Conservation (phyloP, 768 basidiomycete species). For the Nidula microcarpa region DNA sequence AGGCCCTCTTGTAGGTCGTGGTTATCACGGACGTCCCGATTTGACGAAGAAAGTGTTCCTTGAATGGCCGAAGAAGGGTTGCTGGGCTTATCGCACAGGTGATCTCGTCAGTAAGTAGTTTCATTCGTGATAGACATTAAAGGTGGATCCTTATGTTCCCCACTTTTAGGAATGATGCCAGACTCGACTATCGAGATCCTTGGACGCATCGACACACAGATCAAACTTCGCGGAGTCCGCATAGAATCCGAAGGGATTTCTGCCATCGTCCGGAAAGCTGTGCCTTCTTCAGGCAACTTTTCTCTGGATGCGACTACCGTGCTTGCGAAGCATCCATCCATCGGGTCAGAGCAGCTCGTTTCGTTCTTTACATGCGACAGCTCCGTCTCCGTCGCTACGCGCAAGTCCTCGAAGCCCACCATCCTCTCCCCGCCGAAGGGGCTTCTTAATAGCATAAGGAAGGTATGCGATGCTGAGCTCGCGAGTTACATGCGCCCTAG, state of each 20-base stretch:
- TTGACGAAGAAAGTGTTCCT: conserved; percentile 43
- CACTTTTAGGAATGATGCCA: conserved; percentile 40
- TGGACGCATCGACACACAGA: conserved; percentile 48
- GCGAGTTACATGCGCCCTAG: conserved; percentile 51
- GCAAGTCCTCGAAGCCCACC: conserved; percentile 24
- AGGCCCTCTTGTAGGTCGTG: conserved; percentile 46
- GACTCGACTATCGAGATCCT: conserved; percentile 45
- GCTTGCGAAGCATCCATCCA: conserved; percentile 37
- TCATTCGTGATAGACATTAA: not conserved
- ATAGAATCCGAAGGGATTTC: conserved; percentile 51
- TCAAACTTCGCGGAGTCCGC: conserved; percentile 51
- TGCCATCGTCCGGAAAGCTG: conserved; percentile 34
- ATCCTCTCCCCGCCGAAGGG: conserved; percentile 16
- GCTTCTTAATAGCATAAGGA: conserved; percentile 25
- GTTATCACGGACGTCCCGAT: conserved; percentile 42
- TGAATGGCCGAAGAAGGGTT: conserved; percentile 36
- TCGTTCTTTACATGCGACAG: conserved; percentile 42
- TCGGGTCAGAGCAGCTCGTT: conserved; percentile 41
- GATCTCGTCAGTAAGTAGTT: conserved; percentile 36
- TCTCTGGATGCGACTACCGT: conserved; percentile 37
- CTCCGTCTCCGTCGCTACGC: conserved; percentile 27
- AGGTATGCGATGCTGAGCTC: conserved; percentile 34
- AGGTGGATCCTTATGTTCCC: not conserved
- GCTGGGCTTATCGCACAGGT: conserved; percentile 45
- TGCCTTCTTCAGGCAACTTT: conserved; percentile 13